Conservation (phyloP, 2,329 filamentous ascomycete species). For the Colletotrichum lini region DNA sequence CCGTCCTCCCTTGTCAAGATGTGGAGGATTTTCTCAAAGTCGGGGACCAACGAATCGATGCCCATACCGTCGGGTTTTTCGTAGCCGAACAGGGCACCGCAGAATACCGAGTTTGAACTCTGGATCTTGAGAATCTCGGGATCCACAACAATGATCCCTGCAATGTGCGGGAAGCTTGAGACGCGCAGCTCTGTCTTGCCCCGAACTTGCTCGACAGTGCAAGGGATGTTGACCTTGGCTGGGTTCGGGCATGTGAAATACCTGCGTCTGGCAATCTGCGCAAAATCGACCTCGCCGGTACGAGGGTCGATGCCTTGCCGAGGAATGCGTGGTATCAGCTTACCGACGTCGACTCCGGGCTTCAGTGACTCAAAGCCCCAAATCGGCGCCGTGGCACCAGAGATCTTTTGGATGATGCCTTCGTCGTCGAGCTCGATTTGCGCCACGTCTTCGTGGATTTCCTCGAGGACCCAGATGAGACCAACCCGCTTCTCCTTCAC, state of each 20-base stretch:
- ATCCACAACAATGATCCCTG: slow-evolving; percentile 94
- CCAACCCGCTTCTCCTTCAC: slow-evolving; percentile 97
- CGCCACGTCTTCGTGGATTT: slow-evolving; percentile 95
- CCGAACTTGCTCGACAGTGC: slow-evolving; percentile 81
- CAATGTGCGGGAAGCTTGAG: slow-evolving; percentile 97
- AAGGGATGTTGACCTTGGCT: slow-evolving; percentile 85
- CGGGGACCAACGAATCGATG: slow-evolving; percentile 86
- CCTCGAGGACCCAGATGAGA: slow-evolving; percentile 97
- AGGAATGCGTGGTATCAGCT: slow-evolving; percentile 86
- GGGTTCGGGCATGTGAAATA: slow-evolving; percentile 89
- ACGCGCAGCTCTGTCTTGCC: slow-evolving; percentile 82
- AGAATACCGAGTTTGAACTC: slow-evolving; percentile 96
- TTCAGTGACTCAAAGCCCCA: slow-evolving; percentile 82
- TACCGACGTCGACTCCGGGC: slow-evolving; percentile 80
- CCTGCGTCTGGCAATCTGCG: slow-evolving; percentile 77
- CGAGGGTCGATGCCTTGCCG: slow-evolving; percentile 79
- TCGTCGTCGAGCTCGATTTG: slow-evolving; percentile 83
- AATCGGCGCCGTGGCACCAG: slow-evolving; percentile 85
- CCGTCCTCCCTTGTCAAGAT: slow-evolving; percentile 90
- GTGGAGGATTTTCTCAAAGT: slow-evolving; percentile 86
- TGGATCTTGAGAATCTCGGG: slow-evolving; percentile 83
- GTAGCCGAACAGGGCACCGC: slow-evolving; percentile 91
- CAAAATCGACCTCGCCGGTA: slow-evolving; percentile 83
- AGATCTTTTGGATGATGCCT: slow-evolving; percentile 77
- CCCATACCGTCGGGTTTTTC: slow-evolving; percentile 84